phyloP scores from a whole-genome alignment of 768 basidiomycete genomes.

The Russula vinacea region DNA sequence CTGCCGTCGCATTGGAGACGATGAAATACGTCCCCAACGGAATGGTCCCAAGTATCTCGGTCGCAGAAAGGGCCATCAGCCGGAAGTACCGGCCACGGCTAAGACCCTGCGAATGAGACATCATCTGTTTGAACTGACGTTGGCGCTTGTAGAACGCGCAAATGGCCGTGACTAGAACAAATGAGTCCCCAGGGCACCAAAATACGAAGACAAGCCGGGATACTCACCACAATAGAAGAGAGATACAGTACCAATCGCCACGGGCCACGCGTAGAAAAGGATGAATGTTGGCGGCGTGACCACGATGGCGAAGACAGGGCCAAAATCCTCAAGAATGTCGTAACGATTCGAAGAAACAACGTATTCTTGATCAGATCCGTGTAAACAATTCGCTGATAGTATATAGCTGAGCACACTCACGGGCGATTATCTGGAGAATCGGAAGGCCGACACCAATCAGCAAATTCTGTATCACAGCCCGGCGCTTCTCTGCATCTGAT shows the following conservation, averaged over 20 bases:
- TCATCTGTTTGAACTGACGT: neutral
- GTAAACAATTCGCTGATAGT: neutral
- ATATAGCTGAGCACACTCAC: neutral
- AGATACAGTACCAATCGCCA: slow-evolving; percentile 31
- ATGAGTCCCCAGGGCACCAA: neutral
- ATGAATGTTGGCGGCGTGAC: slow-evolving; percentile 34
- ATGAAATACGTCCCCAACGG: neutral
- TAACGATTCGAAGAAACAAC: neutral
- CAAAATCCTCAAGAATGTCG: slow-evolving; percentile 39
- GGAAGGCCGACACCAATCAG: slow-evolving; percentile 34
- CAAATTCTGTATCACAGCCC: slow-evolving; percentile 11
- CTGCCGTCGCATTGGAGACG: neutral
- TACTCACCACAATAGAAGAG: slow-evolving; percentile 41
- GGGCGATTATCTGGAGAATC: neutral
- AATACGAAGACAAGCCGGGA: neutral
- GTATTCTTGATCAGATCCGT: neutral
- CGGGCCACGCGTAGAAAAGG: slow-evolving; percentile 35
- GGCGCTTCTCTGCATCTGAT: slow-evolving; percentile 19
- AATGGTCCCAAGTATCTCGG: neutral
- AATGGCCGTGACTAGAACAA: slow-evolving; percentile 31
- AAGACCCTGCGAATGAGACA: too few species aligned
- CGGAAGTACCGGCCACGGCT: slow-evolving; percentile 29
- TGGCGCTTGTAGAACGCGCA: slow-evolving; percentile 33
- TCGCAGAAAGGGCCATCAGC: neutral
- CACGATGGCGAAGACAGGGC: slow-evolving; percentile 43